Percentiles rank a stretch among this genome's conserved stretches.
phyloP scores from a whole-genome alignment of 1,284 basidiomycete species.

The Athelia sp. region DNA sequence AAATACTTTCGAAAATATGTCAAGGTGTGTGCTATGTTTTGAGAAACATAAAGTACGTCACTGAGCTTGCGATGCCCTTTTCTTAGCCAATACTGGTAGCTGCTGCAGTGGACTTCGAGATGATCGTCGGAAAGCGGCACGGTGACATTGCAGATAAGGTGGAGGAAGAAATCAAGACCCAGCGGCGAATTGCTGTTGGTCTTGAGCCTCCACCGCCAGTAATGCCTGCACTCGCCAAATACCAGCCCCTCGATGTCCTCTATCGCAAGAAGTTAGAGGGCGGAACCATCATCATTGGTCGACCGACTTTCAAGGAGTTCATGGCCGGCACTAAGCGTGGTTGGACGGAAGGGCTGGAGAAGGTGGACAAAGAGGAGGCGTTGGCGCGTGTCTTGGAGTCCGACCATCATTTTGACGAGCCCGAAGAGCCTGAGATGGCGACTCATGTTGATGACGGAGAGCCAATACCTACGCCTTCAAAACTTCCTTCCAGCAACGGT shows the following conservation, averaged over 20 bases:
- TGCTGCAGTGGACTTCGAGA: constrained; percentile 89
- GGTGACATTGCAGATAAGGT: constrained; percentile 81
- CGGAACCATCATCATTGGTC: constrained; percentile 84
- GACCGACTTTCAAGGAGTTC: constrained; percentile 93
- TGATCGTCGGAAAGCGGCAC: constrained; percentile 77
- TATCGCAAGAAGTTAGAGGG: constrained; percentile 70
- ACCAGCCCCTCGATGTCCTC: constrained; percentile 50
- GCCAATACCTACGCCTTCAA: constrained; percentile 34
- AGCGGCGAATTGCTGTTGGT: constrained; percentile 57
- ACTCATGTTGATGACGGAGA: constrained; percentile 17
- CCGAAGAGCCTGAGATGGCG: constrained; percentile 28
- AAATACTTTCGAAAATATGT: constrained; percentile 94
- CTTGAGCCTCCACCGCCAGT: constrained; percentile 48
- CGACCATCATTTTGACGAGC: constrained; percentile 79
- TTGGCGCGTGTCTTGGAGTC: constrained; percentile 65
- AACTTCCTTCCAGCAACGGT: constrained; percentile 21
- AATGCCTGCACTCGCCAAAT: constrained; percentile 50
- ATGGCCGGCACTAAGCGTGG: constrained; percentile 83
- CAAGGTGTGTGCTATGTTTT: constrained; percentile 60
- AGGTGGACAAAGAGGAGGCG: constrained; percentile 72
- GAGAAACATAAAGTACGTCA: constrained; percentile 3
- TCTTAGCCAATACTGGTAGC: constrained; percentile 88
- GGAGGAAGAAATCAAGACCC: constrained; percentile 65
- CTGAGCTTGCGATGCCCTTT: constrained; percentile 5
- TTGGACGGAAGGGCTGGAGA: constrained; percentile 74